phyloP scores from a whole-genome alignment of 2,329 filamentous ascomycete species.

The Monilinia laxa region DNA sequence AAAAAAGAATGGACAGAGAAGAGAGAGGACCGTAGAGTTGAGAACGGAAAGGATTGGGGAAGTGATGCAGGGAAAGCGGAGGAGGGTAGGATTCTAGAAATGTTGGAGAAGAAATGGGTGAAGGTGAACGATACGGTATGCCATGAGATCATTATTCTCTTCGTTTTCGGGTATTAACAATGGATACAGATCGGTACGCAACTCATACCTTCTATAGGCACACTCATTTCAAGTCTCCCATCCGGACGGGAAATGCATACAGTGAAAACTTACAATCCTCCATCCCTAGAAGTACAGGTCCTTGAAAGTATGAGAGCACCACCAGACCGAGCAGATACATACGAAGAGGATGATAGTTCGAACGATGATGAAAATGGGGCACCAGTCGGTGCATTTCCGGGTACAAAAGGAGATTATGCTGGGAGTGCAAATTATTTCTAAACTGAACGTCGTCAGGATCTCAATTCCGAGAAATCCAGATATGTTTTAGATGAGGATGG shows the following conservation, averaged over 20 bases:
- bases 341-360: constrained; percentile 46
- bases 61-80: constrained; percentile 81
- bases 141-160: constrained; percentile 23
- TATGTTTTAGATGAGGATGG: neutral
- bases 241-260: constrained; percentile 84
- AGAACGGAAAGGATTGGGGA: constrained; percentile 73
- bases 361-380: constrained; percentile 39
- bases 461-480: neutral
- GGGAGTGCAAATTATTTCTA: constrained; percentile 37
- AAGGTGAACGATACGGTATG: constrained; percentile 89
- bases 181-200: constrained; percentile 73
- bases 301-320: constrained; percentile 62
- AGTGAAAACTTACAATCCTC: constrained; percentile 65
- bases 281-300: constrained; percentile 61
- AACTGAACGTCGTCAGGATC: neutral
- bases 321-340: constrained; percentile 49
- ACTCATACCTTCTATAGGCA: constrained; percentile 66
- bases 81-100: constrained; percentile 80
- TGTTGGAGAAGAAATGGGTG: constrained; percentile 85
- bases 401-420: constrained; percentile 46
- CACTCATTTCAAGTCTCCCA: constrained; percentile 75
- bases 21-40: constrained; percentile 75
- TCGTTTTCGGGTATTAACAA: constrained; percentile 18
- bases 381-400: constrained; percentile 53
- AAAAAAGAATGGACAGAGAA: constrained; percentile 75